Base-by-base conservation (phyloP, 2,329 filamentous ascomycete genomes). In the Trichoderma afroharzianum region DNA sequence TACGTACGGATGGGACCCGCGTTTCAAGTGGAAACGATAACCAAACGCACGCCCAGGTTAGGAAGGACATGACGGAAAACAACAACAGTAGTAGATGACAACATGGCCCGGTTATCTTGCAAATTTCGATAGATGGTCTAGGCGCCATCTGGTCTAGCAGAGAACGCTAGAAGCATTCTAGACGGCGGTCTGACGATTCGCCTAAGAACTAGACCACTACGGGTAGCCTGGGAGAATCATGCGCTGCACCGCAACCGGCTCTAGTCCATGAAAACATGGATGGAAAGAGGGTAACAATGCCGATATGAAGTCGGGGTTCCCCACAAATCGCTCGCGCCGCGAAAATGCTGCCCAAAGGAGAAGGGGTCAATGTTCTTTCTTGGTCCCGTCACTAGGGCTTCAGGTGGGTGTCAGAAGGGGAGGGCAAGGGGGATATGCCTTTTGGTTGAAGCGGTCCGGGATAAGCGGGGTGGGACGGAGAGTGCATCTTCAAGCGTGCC, bases 31-130 rank as follows among this genome's bases (percentile, higher is more conserved):
- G 53, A 53, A 43, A 43, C 63, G 50, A 53, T 21, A 21, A 24
- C 47, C 11, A 53, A 24, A 21, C 26, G n/a, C 21, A 53, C 47
- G 21, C 47, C 47, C 50, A 55, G 24, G 63, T 55, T 30, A 64
- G 50, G 43, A 64, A 32, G 12, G 63, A 47, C 62, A 43, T 5
- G 43, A 50, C 43, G 9, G 43, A n/a, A 18, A n/a, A 50, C 50
- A 30, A 64, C 63, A 7, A 55, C 36, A 30, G 15, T 50, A 55
- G 33, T 43, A 30, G 33, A 68, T 68, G 64, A 68, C 64, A 68
- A 53, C 64, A 68, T 68, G 64, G 64, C 53, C 64, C 64, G 64
- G 64, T 68, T 68, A 68, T 68, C 64, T 68, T 33, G 53, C 64
- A 47, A 61, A 68, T 28, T 53, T 59, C 39, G 36, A 26, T 12